A percentile compares a stretch with the other conserved stretches of the same genome.
Evolutionary conservation across 352 stramenopile species (phyloP).

Genomic region (Aphanomyces astaci): DNA sequence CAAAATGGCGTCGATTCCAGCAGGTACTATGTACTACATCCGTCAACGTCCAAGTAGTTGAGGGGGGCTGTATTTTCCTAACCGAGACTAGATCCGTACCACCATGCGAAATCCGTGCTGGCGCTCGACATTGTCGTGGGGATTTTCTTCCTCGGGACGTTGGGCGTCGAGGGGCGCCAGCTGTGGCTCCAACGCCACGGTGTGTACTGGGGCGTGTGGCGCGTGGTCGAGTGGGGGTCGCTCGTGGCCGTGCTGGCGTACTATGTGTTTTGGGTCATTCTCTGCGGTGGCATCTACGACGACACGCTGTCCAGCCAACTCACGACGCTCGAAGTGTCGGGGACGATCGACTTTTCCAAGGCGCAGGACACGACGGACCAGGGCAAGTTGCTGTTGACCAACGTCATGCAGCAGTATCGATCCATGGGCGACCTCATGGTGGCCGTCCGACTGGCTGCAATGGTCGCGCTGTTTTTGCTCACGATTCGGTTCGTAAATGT

Average conservation of each 20-base stretch:
- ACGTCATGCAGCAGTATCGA: conserved; percentile 1
- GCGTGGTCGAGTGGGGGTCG: conserved; percentile 20
- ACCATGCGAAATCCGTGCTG: conserved; percentile 7
- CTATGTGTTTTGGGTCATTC: conserved; percentile 16
- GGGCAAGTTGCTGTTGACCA: neutral
- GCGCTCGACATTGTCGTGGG: conserved; percentile 35
- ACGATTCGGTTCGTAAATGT: neutral
- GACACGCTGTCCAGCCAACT: neutral
- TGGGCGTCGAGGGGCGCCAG: conserved; percentile 25
- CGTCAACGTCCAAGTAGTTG: no score
- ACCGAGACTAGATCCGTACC: conserved; percentile 34
- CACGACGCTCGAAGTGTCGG: conserved; percentile 1
- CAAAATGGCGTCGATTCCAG: neutral
- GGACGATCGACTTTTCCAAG: conserved; percentile 1
- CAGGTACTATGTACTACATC: no score
- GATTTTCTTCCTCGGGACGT: conserved; percentile 29
- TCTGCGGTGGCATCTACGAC: conserved; percentile 15
- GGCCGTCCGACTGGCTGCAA: neutral
- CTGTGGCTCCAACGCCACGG: conserved; percentile 12
- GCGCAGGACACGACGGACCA: neutral
- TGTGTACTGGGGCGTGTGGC: conserved; percentile 22
- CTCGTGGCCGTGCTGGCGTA: neutral
- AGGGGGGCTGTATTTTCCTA: no score
- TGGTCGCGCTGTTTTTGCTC: conserved; percentile 11
- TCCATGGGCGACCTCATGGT: conserved; percentile 13